These are phyloP conservation scores for Claviceps sp. DNA, from an alignment of 2,329 filamentous ascomycete species.

Conservation along the genomic window DNA sequence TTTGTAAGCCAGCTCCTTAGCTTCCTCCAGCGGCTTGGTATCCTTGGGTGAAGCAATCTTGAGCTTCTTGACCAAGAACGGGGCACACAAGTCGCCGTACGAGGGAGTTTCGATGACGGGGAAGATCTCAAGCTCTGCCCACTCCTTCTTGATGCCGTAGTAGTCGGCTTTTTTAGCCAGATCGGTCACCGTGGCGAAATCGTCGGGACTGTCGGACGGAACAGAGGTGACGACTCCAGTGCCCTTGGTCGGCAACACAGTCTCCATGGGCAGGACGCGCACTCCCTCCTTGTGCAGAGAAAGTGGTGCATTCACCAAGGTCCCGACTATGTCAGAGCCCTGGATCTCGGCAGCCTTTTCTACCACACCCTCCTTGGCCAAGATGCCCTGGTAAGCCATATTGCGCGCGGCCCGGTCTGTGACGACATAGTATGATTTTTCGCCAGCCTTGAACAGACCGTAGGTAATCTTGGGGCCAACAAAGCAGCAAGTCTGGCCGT, in stretches of 20 bases:
- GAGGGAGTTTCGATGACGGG: conserved; percentile 82
- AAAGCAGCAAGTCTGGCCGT: conserved; percentile 92
- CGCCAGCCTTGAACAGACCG: conserved; percentile 68
- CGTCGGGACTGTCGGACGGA: conserved; percentile 86
- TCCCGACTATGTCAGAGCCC: conserved; percentile 73
- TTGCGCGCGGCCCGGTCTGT: conserved; percentile 82
- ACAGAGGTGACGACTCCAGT: conserved; percentile 95
- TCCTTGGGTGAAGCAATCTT: conserved; percentile 98
- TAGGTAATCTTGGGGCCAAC: conserved; percentile 84
- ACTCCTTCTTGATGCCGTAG: conserved; percentile 93
- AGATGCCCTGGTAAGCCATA: conserved; percentile 89
- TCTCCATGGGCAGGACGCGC: conserved; percentile 88
- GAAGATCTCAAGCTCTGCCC: conserved; percentile 80
- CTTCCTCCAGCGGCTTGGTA: conserved; percentile 72
- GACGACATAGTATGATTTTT: conserved; percentile 71
- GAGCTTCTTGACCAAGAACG: conserved; percentile 73
- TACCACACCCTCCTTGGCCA: conserved; percentile 62
- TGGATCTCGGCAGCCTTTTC: conserved; percentile 61
- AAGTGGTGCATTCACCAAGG: conserved; percentile 79
- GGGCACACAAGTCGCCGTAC: conserved; percentile 75
- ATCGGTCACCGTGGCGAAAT: conserved; percentile 80
- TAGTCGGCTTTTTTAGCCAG: conserved; percentile 91
- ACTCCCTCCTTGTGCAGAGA: conserved; percentile 75
- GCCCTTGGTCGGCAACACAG: conserved; percentile 82
- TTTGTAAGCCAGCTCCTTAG: conserved; percentile 93